A percentile compares a stretch with the other conserved stretches of the same genome.
These are phyloP conservation scores for Populus nigra DNA, from an alignment of 345 rosid genomes.

Conservation along the genomic window DNA sequence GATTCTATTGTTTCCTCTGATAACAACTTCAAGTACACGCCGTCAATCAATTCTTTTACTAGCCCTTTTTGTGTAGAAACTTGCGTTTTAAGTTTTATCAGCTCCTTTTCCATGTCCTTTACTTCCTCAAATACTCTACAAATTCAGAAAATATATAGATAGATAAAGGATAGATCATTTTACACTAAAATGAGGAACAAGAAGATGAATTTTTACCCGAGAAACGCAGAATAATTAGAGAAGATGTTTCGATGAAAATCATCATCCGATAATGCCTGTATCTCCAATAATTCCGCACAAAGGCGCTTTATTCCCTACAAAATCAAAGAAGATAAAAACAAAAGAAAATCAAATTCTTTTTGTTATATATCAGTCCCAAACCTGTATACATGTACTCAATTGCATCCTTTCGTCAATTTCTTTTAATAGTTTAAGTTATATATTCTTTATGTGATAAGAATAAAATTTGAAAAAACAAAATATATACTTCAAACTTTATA, in stretches of 20 bases:
- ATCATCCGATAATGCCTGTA: slow-evolving; percentile 55
- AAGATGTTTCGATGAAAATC: slow-evolving; percentile 48
- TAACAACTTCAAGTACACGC: slow-evolving; percentile 24
- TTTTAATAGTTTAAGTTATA: too few species aligned
- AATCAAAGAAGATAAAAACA: background rate
- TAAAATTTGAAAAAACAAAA: too few species aligned
- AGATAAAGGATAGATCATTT: too few species aligned
- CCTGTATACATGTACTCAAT: too few species aligned
- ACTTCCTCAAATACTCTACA: slow-evolving; percentile 54
- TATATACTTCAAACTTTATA: too few species aligned
- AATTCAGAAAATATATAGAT: background rate
- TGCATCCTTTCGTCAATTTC: too few species aligned
- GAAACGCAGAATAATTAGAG: slow-evolving; percentile 42
- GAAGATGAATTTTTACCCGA: slow-evolving; percentile 35
- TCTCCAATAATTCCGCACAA: slow-evolving; percentile 53
- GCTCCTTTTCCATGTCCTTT: slow-evolving; percentile 37
- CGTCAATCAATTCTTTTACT: slow-evolving; percentile 41
- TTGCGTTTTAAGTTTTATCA: slow-evolving; percentile 43
- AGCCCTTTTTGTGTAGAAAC: slow-evolving; percentile 41
- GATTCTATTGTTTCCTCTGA: slow-evolving; percentile 37
- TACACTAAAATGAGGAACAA: background rate
- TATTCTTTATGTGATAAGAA: too few species aligned
- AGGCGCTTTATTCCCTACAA: slow-evolving; percentile 54
- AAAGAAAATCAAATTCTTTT: background rate
- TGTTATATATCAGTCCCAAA: too few species aligned